Conservation (phyloP, 2,329 filamentous ascomycete genomes). For the Cladosporium sp. region DNA sequence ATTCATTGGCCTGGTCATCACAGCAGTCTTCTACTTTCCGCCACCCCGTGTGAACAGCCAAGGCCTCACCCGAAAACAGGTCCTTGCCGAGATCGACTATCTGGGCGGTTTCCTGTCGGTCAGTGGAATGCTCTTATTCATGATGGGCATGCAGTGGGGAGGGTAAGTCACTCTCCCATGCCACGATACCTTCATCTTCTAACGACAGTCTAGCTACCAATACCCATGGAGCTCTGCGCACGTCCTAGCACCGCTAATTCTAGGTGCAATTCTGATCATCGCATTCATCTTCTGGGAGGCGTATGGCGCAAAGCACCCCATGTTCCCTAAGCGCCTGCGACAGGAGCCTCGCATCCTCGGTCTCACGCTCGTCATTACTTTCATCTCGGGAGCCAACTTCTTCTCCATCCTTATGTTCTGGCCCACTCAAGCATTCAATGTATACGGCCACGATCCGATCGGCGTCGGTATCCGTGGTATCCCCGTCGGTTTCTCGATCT, state of each 20-base stretch:
- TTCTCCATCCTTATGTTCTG: conserved; percentile 51
- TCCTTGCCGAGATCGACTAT: conserved; percentile 48
- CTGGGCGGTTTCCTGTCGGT: conserved; percentile 51
- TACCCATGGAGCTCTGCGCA: conserved; percentile 31
- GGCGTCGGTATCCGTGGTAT: conserved; percentile 62
- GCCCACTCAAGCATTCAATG: conserved; percentile 50
- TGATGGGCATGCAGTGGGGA: conserved; percentile 39
- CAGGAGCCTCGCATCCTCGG: conserved; percentile 33
- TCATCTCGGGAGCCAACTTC: conserved; percentile 38
- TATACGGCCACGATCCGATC: conserved; percentile 52
- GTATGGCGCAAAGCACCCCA: conserved; percentile 29
- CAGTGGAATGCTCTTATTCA: conserved; percentile 48
- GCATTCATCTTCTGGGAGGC: conserved; percentile 32
- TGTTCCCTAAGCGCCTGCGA: conserved; percentile 31
- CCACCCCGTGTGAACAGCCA: conserved; percentile 41
- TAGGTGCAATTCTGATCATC: conserved; percentile 29
- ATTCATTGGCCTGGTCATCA: conserved; percentile 49
- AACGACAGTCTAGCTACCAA: conserved; percentile 16
- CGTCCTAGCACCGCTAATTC: conserved; percentile 31
- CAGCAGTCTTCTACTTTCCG: conserved; percentile 51
- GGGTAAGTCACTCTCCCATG: not conserved
- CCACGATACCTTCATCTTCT: not conserved
- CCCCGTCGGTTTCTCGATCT: conserved; percentile 61
- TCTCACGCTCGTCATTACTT: conserved; percentile 37
- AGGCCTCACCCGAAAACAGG: conserved; percentile 35